Conservation (phyloP, 2,329 filamentous ascomycete species). For the Macrophomina tecta region DNA sequence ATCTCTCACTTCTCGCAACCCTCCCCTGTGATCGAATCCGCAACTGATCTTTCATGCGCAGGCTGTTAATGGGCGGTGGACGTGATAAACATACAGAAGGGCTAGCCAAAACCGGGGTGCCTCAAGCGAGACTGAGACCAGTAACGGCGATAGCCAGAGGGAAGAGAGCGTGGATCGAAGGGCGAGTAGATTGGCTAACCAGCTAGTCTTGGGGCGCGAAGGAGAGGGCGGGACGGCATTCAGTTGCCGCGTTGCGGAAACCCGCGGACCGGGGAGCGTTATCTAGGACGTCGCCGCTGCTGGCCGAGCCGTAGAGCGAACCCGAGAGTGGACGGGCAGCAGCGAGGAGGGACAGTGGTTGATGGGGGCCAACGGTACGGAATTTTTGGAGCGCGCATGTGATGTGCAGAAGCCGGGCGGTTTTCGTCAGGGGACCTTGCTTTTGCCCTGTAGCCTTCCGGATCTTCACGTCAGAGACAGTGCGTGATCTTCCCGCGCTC, state of each 20-base stretch:
- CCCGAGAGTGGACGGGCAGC: not conserved
- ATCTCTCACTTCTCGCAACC: too few species aligned
- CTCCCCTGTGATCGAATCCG: not conserved
- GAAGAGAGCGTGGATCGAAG: not conserved
- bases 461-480: not conserved
- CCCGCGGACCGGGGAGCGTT: slow-evolving; percentile 14
- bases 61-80: not conserved
- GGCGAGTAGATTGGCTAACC: not conserved
- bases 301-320: not conserved
- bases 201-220: not conserved
- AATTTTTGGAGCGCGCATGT: not conserved
- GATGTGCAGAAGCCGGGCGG: not conserved
- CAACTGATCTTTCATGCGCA: not conserved
- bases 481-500: not conserved
- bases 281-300: not conserved
- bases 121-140: not conserved
- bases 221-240: not conserved
- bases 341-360: not conserved
- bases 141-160: not conserved
- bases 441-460: not conserved
- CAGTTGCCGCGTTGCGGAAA: slow-evolving; percentile 7
- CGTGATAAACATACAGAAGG: slow-evolving; percentile 1
- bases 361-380: not conserved
- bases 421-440: not conserved
- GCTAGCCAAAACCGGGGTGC: not conserved